Percentiles rank a stretch among this genome's conserved stretches.
Conservation (phyloP, 345 rosid genomes). For the Pelargonium nanum region DNA sequence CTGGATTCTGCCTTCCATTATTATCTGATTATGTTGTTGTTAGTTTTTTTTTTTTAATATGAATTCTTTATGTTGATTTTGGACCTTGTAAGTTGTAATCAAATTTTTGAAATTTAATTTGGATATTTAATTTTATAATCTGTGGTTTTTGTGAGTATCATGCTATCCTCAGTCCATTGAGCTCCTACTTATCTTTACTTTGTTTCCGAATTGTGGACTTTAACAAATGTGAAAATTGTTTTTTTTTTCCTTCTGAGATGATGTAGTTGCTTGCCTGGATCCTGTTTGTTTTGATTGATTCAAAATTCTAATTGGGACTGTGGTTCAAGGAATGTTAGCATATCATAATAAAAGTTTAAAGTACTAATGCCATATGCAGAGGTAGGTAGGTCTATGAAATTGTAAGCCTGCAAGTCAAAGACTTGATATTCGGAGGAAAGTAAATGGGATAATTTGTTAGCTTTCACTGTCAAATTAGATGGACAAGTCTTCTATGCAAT, state of each 20-base stretch:
- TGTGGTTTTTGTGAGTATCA: neutral
- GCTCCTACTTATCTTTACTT: no score
- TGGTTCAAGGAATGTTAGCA: neutral
- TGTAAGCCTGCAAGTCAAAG: neutral
- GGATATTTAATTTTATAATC: no score
- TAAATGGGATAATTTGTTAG: neutral
- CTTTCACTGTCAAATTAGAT: neutral
- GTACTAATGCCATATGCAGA: neutral
- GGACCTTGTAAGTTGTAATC: no score
- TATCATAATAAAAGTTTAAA: neutral
- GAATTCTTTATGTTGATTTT: neutral
- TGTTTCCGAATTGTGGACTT: no score
- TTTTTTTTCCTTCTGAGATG: neutral
- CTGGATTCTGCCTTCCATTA: neutral
- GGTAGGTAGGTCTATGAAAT: neutral
- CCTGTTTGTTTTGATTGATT: neutral
- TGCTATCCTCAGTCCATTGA: no score
- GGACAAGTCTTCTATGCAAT: neutral
- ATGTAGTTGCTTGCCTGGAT: neutral
- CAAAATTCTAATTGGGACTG: neutral
- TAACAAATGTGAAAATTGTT: constrained; percentile 3
- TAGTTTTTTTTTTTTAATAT: no score
- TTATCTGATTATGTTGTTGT: neutral
- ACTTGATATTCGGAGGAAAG: neutral
- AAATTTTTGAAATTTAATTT: no score